Evolutionary conservation across 2,329 filamentous ascomycete genomes (phyloP).

Genomic region (Talaromyces sp.): DNA sequence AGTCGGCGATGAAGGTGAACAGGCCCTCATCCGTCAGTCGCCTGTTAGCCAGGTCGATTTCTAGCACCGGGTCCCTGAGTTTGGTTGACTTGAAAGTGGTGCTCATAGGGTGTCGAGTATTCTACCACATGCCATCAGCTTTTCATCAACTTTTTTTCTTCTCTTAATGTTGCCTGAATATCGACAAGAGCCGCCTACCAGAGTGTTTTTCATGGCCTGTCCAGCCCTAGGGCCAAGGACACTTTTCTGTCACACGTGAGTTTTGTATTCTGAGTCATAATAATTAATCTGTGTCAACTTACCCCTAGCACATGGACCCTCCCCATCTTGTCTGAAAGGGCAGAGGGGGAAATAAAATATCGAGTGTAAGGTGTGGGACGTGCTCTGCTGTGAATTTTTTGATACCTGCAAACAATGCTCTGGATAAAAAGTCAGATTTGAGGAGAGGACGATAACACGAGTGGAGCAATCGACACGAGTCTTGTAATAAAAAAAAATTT

Average conservation of each 20-base stretch:
- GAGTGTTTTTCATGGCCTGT: constrained; percentile 39
- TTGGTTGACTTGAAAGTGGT: constrained; percentile 13
- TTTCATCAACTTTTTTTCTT: background rate
- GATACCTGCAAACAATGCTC: background rate
- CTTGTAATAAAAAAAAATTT: background rate
- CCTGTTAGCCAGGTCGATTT: constrained; percentile 43
- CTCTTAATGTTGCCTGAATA: background rate
- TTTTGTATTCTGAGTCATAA: background rate
- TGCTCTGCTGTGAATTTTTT: background rate
- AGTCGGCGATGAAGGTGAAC: constrained; percentile 35
- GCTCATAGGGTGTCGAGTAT: background rate
- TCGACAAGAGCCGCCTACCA: constrained; percentile 24
- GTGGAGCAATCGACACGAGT: background rate
- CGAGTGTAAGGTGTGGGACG: background rate
- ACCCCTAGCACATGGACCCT: background rate
- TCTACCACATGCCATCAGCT: background rate
- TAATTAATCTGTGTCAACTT: background rate
- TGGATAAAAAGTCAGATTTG: background rate
- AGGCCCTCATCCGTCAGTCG: constrained; percentile 43
- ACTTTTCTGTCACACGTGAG: constrained; percentile 32
- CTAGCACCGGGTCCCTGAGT: constrained; percentile 31
- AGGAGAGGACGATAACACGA: background rate
- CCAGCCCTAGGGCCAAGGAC: constrained; percentile 43
- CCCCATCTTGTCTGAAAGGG: background rate
- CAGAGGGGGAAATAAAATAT: background rate